Base-by-base conservation (phyloP, 2,329 filamentous ascomycete species). In the Lasiodiplodia sp. region DNA sequence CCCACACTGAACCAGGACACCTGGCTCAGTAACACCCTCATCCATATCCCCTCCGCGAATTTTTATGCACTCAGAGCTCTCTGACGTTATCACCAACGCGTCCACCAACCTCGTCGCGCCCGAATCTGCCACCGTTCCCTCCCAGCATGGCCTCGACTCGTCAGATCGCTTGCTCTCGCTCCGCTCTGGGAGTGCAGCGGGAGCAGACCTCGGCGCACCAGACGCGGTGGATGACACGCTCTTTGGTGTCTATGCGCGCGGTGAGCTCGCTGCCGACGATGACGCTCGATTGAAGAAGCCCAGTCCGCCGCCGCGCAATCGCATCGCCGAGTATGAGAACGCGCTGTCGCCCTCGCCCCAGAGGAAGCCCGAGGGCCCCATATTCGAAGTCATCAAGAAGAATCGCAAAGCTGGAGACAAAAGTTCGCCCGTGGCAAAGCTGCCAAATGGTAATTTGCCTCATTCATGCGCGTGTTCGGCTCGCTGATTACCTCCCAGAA, bases 381-480 rank as follows among this genome's bases (percentile, higher is more conserved):
- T 78, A 18, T 88, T 88, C 71, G 85, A 85, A 73, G 82, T 88
- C 23, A 80, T 86, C 69, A 83, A 83, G 76, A 83, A 81, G 72
- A 76, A 77, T 7, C 77, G 81, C 63, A 82, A 78, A 69, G 79
- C 81, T 14, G 80, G 78, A 47, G 80, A 82, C 67, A 82, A 82
- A 72, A 80, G 78, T 57, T 80, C 82, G 52, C 83, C 86, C 34
- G 81, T 90, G 51, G 81, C 84, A 49, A 82, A 83, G 67, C 90
- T 97, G 71, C 94, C 95, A 7, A 97, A 97, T 83, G 94, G 94
- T 97, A 82, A 74, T 86, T 5, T 34, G 57, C 60, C 16, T 66
- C 47, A 23, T 37, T 8, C 28, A 47, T 25, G 31, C 31, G 37
- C 12, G 66, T 34, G 23, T 8, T 12, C 40, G 25, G 25, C 16